Evolutionary conservation across 306 rosid species (phyloP).

Genomic region (Adenanthera pavonina): DNA sequence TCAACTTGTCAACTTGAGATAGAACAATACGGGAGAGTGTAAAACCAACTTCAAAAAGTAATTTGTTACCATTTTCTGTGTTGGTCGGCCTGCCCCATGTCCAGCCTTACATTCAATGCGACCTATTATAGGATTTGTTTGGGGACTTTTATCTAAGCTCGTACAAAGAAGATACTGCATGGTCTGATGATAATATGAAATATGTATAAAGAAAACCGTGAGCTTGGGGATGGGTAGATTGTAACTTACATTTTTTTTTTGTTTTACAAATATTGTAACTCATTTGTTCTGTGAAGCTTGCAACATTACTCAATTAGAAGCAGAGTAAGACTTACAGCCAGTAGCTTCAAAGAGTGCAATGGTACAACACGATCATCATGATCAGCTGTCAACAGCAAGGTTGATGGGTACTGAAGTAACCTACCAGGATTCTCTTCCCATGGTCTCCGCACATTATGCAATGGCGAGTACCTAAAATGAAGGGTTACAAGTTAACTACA

Average conservation of each 20-base stretch:
- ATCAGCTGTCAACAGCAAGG: slow-evolving; percentile 95
- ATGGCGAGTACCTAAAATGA: slow-evolving; percentile 82
- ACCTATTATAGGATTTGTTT: slow-evolving; percentile 84
- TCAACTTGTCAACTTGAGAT: background rate
- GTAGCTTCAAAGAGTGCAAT: slow-evolving; percentile 76
- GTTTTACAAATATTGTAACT: too few species aligned
- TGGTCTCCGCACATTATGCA: slow-evolving; percentile 90
- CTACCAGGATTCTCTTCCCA: slow-evolving; percentile 67
- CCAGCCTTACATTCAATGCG: slow-evolving; percentile 96
- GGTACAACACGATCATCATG: slow-evolving; percentile 99
- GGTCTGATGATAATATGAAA: slow-evolving; percentile 51
- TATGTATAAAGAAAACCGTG: background rate
- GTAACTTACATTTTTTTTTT: background rate
- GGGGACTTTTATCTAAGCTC: slow-evolving; percentile 81
- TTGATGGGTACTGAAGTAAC: slow-evolving; percentile 80
- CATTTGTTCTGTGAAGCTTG: background rate
- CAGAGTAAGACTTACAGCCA: slow-evolving; percentile 71
- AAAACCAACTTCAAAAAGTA: background rate
- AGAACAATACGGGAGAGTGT: background rate
- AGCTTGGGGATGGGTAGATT: background rate
- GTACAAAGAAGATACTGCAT: slow-evolving; percentile 73
- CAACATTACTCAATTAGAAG: slow-evolving; percentile 19
- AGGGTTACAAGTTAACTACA: background rate
- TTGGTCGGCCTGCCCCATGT: slow-evolving; percentile 84
- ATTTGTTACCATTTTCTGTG: slow-evolving; percentile 71